A percentile compares a stretch with the other conserved stretches of the same genome.
These are phyloP conservation scores for Lojkania enalia DNA, from an alignment of 2,329 filamentous ascomycete species.

Conservation along the genomic window DNA sequence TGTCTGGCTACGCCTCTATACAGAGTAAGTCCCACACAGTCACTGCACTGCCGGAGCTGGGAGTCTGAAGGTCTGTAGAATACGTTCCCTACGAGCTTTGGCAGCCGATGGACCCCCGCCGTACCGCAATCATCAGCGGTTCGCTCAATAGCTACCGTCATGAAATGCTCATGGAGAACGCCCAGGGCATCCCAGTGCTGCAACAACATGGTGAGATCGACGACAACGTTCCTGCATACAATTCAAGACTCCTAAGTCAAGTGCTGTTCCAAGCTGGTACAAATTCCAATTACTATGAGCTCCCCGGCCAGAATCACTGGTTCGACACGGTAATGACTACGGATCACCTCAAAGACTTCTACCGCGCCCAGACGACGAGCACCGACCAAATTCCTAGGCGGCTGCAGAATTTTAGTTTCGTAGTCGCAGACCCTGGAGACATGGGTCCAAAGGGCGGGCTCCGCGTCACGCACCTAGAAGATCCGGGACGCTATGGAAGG, in stretches of 20 bases:
- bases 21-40: slow-evolving; percentile 45
- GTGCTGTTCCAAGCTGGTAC: slow-evolving; percentile 50
- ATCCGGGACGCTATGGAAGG: slow-evolving; percentile 56
- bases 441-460: slow-evolving; percentile 58
- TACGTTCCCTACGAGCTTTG: slow-evolving; percentile 63
- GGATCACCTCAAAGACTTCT: slow-evolving; percentile 53
- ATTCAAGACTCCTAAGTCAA: slow-evolving; percentile 59
- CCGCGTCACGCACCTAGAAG: slow-evolving; percentile 53
- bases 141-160: slow-evolving; percentile 58
- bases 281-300: slow-evolving; percentile 54
- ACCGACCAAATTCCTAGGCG: slow-evolving; percentile 21
- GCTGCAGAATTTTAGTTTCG: slow-evolving; percentile 50
- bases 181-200: slow-evolving; percentile 56
- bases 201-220: slow-evolving; percentile 61
- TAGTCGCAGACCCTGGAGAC: slow-evolving; percentile 57
- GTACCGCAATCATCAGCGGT: slow-evolving; percentile 52
- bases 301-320: slow-evolving; percentile 56
- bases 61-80: slow-evolving; percentile 31
- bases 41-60: not conserved
- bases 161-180: slow-evolving; percentile 58
- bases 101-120: slow-evolving; percentile 57
- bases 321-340: slow-evolving; percentile 62
- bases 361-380: slow-evolving; percentile 40
- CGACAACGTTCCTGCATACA: slow-evolving; percentile 62
- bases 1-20: slow-evolving; percentile 63